phyloP scores from a whole-genome alignment of 2,329 filamentous ascomycete genomes.

The Dactylellina parvicollis region DNA sequence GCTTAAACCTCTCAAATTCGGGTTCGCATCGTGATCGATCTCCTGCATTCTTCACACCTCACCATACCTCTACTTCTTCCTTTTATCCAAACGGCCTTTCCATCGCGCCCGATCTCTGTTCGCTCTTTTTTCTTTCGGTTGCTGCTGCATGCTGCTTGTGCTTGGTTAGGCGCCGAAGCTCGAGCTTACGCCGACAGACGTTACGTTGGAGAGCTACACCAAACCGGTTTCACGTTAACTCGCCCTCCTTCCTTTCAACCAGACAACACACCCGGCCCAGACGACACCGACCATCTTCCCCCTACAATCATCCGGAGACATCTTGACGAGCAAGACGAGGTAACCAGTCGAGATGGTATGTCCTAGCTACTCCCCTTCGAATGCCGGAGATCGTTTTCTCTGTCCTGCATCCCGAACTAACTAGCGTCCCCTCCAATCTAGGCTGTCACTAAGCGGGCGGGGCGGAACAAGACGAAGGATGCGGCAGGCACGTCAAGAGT shows the following conservation, averaged over 20 bases:
- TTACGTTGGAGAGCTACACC: constrained; percentile 8
- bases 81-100: background rate
- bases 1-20: constrained; percentile 21
- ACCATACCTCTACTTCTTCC: background rate
- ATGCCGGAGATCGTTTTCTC: constrained; percentile 15
- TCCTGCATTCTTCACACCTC: background rate
- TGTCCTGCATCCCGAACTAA: constrained; percentile 11
- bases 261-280: constrained; percentile 97
- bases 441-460: constrained; percentile 69
- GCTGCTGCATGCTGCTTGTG: background rate
- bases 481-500: constrained; percentile 62
- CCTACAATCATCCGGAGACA: constrained; percentile 21
- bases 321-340: constrained; percentile 28
- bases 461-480: constrained; percentile 67
- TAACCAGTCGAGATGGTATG: constrained; percentile 46
- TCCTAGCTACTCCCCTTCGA: constrained; percentile 2
- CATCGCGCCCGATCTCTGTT: background rate
- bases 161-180: constrained; percentile 30
- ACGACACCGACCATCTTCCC: constrained; percentile 94
- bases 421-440: constrained; percentile 57
- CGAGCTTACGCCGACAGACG: constrained; percentile 35
- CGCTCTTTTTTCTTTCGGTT: constrained; percentile 9
- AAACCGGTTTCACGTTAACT: constrained; percentile 40
- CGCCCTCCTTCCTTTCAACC: constrained; percentile 13
- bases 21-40: constrained; percentile 38